Base-by-base conservation (phyloP, 2,329 filamentous ascomycete genomes). In the Alternaria alternata region DNA sequence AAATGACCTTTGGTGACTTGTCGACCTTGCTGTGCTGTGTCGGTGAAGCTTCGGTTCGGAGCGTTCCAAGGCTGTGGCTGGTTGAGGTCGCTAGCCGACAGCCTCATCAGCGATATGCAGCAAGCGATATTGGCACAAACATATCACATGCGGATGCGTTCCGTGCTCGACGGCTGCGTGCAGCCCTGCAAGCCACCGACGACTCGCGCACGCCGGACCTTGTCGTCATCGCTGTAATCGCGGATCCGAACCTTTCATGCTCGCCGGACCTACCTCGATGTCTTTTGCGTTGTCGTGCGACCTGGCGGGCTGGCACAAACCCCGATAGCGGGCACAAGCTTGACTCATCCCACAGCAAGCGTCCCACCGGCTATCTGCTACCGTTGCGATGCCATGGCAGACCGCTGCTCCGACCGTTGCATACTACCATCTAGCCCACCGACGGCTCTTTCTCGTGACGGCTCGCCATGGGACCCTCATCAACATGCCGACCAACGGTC, bases 401-500 rank as follows among this genome's bases (percentile, higher is more conserved):
- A 75, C 74, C 70, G 75, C 72, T 67, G 57, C 59, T 70, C 65
- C 60, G 57, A 57, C 67, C 63, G 59, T 61, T 53, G 56, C 57
- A 59, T 67, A 61, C 63, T 60, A 64, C 56, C 53, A 41, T 47
- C 52, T 62, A 54, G 38, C 52, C 52, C 44, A 57, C 52, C 58
- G 55, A 63, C 55, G 48, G 46, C 51, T 56, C 53, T 54, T 64
- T 52, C 57, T 57, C 51, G 44, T 56, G 57, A 60, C 51, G 46
- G 42, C 53, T 64, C 52, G 62, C 68, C 61, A 54, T 55, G 59
- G 64, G 61, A 58, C 70, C 70, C 58, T 71, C 67, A 61, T 71
- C 62, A 66, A 66, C 51, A 59, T 51, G 63, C 60, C 62, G 70
- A 59, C 74, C 74, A 76, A 78, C 73, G 57, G 59, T 41, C 22